Conservation (phyloP, 164 flowering plant genomes). For the Protea cynaroides region DNA sequence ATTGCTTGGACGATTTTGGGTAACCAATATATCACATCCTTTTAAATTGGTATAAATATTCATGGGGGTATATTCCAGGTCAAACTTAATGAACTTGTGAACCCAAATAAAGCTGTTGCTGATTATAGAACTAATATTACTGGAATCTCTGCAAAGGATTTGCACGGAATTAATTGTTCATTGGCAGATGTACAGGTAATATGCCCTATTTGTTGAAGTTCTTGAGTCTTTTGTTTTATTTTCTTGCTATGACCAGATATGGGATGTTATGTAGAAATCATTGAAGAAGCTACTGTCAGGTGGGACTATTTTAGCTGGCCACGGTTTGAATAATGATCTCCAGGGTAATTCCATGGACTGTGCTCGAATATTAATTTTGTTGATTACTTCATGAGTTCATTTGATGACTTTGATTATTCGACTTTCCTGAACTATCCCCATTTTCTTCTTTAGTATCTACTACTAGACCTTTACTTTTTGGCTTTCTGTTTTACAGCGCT, state of each 20-base stretch:
- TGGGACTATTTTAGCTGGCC: slow-evolving; percentile 81
- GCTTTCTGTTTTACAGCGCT: slow-evolving; percentile 40
- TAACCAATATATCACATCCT: too few species aligned
- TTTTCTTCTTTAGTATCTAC: too few species aligned
- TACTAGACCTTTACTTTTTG: too few species aligned
- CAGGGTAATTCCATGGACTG: slow-evolving; percentile 42
- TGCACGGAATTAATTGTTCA: slow-evolving; percentile 53
- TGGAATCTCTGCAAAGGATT: slow-evolving; percentile 64
- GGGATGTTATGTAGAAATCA: slow-evolving; percentile 41
- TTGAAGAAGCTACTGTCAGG: slow-evolving; percentile 53
- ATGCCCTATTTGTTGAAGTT: not conserved
- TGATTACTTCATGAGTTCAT: not conserved
- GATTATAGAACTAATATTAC: slow-evolving; percentile 81
- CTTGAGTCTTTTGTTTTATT: not conserved
- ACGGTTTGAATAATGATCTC: slow-evolving; percentile 73
- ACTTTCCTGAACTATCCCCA: not conserved
- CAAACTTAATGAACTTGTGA: slow-evolving; percentile 64
- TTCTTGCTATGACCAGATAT: slow-evolving; percentile 12
- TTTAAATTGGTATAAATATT: not conserved
- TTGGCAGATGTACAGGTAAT: slow-evolving; percentile 75
- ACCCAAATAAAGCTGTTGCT: slow-evolving; percentile 62
- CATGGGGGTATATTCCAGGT: slow-evolving; percentile 43
- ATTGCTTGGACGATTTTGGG: too few species aligned
- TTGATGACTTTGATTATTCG: not conserved
- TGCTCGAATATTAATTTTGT: not conserved